phyloP scores from a whole-genome alignment of 2,329 filamentous ascomycete genomes.

The Penicillium sumatraense region DNA sequence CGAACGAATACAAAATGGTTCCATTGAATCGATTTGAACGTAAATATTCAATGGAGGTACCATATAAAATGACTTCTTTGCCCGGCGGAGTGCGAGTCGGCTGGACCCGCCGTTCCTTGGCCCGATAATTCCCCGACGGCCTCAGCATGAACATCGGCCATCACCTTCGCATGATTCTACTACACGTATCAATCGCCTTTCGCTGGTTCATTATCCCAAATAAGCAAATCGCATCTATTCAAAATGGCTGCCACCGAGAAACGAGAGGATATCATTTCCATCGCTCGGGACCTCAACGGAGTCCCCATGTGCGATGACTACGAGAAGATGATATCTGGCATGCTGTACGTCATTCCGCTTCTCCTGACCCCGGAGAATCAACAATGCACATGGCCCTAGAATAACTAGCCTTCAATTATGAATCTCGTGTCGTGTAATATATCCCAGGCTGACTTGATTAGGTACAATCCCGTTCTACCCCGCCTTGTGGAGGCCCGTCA shows the following conservation, averaged over 20 bases:
- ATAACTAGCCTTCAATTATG: too few species aligned
- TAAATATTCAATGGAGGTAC: too few species aligned
- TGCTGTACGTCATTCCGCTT: constrained; percentile 31
- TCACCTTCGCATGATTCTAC: neutral
- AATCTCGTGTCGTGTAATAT: too few species aligned
- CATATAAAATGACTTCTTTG: too few species aligned
- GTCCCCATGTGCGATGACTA: constrained; percentile 40
- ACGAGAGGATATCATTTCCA: constrained; percentile 35
- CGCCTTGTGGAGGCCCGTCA: constrained; percentile 34
- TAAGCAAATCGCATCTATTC: neutral
- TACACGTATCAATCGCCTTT: neutral
- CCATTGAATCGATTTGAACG: too few species aligned
- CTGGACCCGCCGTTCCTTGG: neutral
- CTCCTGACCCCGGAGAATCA: too few species aligned
- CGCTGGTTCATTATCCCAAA: neutral
- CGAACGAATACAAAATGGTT: too few species aligned
- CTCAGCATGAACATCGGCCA: neutral
- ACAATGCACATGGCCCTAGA: neutral
- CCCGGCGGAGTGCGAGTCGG: too few species aligned
- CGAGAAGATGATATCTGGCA: constrained; percentile 42
- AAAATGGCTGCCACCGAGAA: constrained; percentile 33
- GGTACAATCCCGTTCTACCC: constrained; percentile 36
- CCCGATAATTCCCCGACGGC: neutral
- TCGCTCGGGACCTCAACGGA: constrained; percentile 30
- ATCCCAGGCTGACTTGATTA: constrained; percentile 7